Evolutionary conservation across 2,329 filamentous ascomycete species (phyloP).

Genomic region (Talaromyces amestolkiae): DNA sequence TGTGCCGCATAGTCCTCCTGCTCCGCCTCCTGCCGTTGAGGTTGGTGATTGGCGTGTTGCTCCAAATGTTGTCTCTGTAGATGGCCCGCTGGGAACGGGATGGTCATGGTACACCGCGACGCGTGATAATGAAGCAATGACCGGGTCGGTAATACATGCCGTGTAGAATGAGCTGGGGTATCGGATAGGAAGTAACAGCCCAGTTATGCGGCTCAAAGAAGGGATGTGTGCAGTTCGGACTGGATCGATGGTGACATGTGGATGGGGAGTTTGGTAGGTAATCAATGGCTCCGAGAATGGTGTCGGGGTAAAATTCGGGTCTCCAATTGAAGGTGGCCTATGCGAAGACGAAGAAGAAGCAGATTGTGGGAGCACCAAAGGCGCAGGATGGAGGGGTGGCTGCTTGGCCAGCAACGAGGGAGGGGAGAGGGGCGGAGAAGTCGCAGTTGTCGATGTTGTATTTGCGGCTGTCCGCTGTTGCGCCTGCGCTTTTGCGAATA

Average conservation of each 20-base stretch:
- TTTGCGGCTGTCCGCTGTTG: conserved; percentile 25
- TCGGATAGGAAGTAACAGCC: conserved; percentile 59
- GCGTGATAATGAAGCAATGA: conserved; percentile 55
- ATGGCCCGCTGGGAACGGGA: conserved; percentile 31
- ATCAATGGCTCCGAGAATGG: conserved; percentile 31
- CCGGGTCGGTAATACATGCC: conserved; percentile 56
- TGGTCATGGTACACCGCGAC: conserved; percentile 58
- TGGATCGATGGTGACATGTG: conserved; percentile 54
- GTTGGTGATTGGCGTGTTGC: conserved; percentile 4
- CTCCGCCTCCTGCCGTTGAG: conserved; percentile 14
- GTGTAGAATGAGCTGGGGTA: conserved; percentile 62
- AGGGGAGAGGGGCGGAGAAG: conserved; percentile 26
- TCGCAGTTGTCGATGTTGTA: conserved; percentile 20
- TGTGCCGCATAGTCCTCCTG: conserved; percentile 27
- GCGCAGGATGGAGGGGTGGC: conserved; percentile 34
- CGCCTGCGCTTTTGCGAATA: conserved; percentile 36
- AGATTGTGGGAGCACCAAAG: conserved; percentile 29
- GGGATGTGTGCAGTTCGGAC: conserved; percentile 55
- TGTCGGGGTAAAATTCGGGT: conserved; percentile 29
- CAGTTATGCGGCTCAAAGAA: conserved; percentile 57
- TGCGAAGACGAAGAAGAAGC: conserved; percentile 24
- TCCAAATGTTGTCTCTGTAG: conserved; percentile 16
- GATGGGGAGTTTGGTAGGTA: conserved; percentile 37
- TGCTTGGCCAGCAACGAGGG: conserved; percentile 20
- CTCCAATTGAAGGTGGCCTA: conserved; percentile 26